Base-by-base conservation (phyloP, 2,329 filamentous ascomycete genomes). In the Botryosphaeria dothidea region DNA sequence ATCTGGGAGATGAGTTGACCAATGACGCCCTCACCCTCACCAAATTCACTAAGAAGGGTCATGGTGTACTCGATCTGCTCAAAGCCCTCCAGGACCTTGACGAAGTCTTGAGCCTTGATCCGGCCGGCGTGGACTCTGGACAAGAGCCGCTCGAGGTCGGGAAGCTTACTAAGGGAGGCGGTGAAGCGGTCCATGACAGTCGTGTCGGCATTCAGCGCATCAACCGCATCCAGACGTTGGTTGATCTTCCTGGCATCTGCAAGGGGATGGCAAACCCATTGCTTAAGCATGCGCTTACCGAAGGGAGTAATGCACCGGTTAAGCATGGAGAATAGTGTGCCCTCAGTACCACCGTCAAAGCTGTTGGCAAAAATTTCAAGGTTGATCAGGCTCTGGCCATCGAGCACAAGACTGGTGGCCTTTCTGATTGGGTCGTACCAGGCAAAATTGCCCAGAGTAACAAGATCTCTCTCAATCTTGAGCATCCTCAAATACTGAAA, bases 1-100 rank as follows among this genome's bases (percentile, higher is more conserved):
- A 99, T 97, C 0, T 90, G 85, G 0, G 86, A 80, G 48, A 98
- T 88, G 43, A 99, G 86, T 62, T 93, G 89, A 65, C 93, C 91
- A 46, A 99, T 90, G 2, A 98, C 85, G 2, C 92, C 91, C 57
- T 92, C 90, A 2, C 90, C 91, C n/a, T 89, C 86, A 62, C 89
- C 87, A 71, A 91, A 91, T 8, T 89, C 85, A 52, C 85, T 84
- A 1, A 98, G 84, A 23, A 98, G 84, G 60, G 88, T 86, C 85
- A 97, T 92, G 0, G 93, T 96, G 75, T 97, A 95, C 68, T 97
- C 93, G 51, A 99, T 98, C 78, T 97, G 94, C 80, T 98, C 95
- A 71, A 97, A 99, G 0, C 95, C 95, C 76, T 98, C 93, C 0
- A 99, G 83, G 0, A 98, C 94, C 54, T 89, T 91, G 51, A 98